Evolutionary conservation across 495 filamentous ascomycete species (phyloP), one percentile per base, ranked within the genome.

Genomic region (Aspergillus heteromorphus): DNA sequence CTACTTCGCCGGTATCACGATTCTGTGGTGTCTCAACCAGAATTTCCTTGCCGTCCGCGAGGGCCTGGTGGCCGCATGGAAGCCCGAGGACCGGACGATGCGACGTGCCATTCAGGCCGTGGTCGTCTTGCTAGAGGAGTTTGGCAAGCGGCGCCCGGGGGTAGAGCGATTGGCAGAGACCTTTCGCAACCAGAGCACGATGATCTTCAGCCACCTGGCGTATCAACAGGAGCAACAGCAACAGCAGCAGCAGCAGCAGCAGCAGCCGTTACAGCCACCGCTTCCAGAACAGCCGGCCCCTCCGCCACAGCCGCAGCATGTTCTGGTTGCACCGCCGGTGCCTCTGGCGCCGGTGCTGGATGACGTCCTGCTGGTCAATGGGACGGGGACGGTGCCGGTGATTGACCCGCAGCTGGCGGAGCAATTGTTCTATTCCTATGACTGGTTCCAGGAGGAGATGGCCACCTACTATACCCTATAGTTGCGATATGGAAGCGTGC

Each of bases 1-100:
- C 19, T 81, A 79, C 47, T 78, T 76, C 59, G 78, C 78, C 1
- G 76, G 75, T 3, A 71, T 78, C 56, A 67, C 78, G 47, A 70
- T 81, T 52, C 53, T 81, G 14, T 77, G 74, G 74, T 75, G 72
- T 50, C 59, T 77, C 18, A 71, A 77, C 50, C 70, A 75, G 47
- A 73, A 81, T 47, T 65, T 78, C 13, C 75, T 71, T 8, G 64
- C 73, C 0, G 52, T 79, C 1, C 73, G 73, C 23, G 73, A 76
- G 20, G 72, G 66, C 6, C 69, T 50, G 0, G 57, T 67, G 6
- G 65, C 77, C 0, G 63, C 71, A 1, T 74, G 74, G 66, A 63
- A 71, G 25, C 74, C 77, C 1, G 73, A 76, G 5, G 73, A 77
- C 20, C 70, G 73, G 47, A 70, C 62, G 49, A 78, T 79, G 59